Evolutionary conservation across 2,329 filamentous ascomycete species (phyloP), one percentile per base, ranked within the genome.

Genomic region (Fusarium sublunatum): DNA sequence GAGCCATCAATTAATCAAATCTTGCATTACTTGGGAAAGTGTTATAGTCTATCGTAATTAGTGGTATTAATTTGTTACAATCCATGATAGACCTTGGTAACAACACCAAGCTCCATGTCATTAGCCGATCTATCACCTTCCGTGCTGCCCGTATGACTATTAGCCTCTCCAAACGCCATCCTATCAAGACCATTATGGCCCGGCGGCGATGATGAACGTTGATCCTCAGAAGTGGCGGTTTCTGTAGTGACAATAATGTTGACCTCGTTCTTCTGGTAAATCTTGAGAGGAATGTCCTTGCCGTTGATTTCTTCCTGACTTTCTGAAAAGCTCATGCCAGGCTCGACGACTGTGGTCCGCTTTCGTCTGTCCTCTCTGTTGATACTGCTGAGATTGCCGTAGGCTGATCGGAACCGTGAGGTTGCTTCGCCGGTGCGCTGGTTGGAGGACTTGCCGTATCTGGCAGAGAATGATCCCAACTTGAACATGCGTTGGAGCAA

Each of bases 301-400:
- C 68, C 61, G n/a, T 74, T 76, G 49, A 78, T 76, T 22, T 75
- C 67, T 43, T 79, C 77, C 24, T 77, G 75, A 49, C 77, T 79
- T 2, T 73, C 71, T 0, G 74, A 70, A 3, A 64, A 58, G 7
- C 67, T 68, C 45, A 73, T 50, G 1, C 68, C 68, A 0, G 62
- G 65, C 8, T 65, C 64, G 4, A 63, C 51, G 4, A 43, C 49
- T 0, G 69, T 54, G 0, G 57, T 45, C 11, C 28, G 28, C 0
- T 51, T 67, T 42, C 53, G 44, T 26, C 58, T 38, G 4, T 65
- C 67, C 28, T 68, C 65, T 0, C 64, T 54, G n/a, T 56, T 65
- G 22, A 65, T 51, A 11, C 69, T 71, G 10, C 63, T 66, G 12
- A 71, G 64, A 8, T 71, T 71, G 2, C 69, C 69, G 6, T 71